phyloP scores from a whole-genome alignment of 805 yeast genomes.

The Wickerhamomyces mucosus region DNA sequence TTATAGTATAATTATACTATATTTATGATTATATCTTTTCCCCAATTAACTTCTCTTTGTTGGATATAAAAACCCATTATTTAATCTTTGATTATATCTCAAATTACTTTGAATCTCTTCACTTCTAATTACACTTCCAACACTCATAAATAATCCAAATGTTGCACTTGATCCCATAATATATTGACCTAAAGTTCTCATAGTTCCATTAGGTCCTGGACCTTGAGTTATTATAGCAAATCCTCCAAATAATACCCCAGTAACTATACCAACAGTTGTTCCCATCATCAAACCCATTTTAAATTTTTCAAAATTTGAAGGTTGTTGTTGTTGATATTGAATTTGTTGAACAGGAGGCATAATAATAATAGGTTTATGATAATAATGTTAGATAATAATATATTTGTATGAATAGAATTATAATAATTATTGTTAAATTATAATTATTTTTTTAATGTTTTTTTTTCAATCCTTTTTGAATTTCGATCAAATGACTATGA shows the following conservation, averaged over 20 bases:
- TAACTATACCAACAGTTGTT: slow-evolving; percentile 71
- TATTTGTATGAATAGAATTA: not conserved
- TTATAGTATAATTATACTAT: no score
- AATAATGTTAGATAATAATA: not conserved
- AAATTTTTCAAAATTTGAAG: slow-evolving; percentile 89
- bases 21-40: no score
- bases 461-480: no score
- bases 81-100: no score
- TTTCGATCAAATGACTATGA: no score
- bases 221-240: slow-evolving; percentile 85
- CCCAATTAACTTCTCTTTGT: no score
- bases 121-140: slow-evolving; percentile 86
- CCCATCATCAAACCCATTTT: slow-evolving; percentile 99
- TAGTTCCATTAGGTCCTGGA: slow-evolving; percentile 96
- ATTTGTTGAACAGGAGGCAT: slow-evolving; percentile 57
- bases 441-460: no score
- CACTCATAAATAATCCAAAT: slow-evolving; percentile 92
- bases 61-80: no score
- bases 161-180: slow-evolving; percentile 96
- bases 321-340: slow-evolving; percentile 44
- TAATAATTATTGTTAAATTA: not conserved
- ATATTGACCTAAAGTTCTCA: slow-evolving; percentile 94
- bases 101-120: no score
- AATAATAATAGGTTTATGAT: no score
- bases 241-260: slow-evolving; percentile 92